Conservation (phyloP, 176 grass and related monocot genomes). For the Oropetium thomaeum region DNA sequence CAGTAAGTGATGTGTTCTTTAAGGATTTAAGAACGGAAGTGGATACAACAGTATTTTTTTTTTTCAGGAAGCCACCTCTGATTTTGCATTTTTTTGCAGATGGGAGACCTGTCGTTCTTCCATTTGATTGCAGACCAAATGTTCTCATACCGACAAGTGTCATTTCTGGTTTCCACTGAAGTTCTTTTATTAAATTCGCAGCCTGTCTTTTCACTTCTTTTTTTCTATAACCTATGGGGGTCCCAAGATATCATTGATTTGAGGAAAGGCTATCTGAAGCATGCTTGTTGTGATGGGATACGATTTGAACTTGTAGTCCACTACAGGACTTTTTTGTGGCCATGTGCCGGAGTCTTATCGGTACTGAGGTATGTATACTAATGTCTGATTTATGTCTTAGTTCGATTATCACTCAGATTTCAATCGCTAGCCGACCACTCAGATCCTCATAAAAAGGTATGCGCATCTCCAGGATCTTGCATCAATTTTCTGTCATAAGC, state of each 20-base stretch:
- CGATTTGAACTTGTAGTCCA: conserved; percentile 39
- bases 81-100: not conserved
- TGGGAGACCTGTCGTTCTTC: not conserved
- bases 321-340: conserved; percentile 32
- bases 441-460: not conserved
- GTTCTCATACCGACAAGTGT: conserved; percentile 29
- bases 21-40: conserved; percentile 29
- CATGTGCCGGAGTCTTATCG: conserved; percentile 18
- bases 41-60: conserved; percentile 22
- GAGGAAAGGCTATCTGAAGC: conserved; percentile 42
- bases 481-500: not conserved
- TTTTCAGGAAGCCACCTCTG: conserved; percentile 12
- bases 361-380: not conserved
- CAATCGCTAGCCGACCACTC: not conserved
- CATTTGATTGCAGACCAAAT: conserved; percentile 30
- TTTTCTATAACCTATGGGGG: conserved; percentile 21
- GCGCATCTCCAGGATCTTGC: not conserved
- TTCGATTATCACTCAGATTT: not conserved
- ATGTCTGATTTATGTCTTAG: conserved; percentile 6
- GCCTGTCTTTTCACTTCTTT: not conserved
- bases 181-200: not conserved
- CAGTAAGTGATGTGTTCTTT: conserved; percentile 3
- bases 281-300: conserved; percentile 40
- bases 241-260: conserved; percentile 42
- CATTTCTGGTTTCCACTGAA: conserved; percentile 15